Evolutionary conservation across 345 rosid species (phyloP), one percentile per base, ranked within the genome.

Genomic region (Kernera saxatilis): DNA sequence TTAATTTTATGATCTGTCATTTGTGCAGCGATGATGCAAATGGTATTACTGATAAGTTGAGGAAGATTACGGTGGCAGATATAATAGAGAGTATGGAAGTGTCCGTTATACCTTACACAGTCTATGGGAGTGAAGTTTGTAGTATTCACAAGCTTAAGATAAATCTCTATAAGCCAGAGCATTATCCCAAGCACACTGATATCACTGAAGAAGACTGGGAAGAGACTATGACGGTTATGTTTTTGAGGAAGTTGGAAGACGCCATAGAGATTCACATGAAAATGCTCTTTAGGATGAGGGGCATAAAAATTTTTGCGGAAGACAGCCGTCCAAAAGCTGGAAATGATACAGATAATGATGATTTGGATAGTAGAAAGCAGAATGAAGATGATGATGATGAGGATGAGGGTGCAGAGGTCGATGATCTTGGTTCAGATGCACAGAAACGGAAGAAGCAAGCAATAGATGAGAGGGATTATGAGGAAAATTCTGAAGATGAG

Each of bases 351-450:
- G 75, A 71, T 13, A 87, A 83, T 54, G 93, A 84, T 58, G 86
- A 83, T 67, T 65, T 85, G 49, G 87, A 50, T 18, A 59, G 48
- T 19, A 72, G 40, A 49, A 74, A 85, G 63, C 69, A 17, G 43
- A 67, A 9, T 7, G 64, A 23, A 61, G 79, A 71, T 29, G 88
- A 65, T 52, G 84, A 79, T 49, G 89, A 66, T 63, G 93, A 80
- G 14, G 88, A 21, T 6, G 78, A 75, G 52, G 83, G 76, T 66
- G 77, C 79, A 66, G 87, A 76, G 25, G 85, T 62, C 14, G 97
- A 91, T 52, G 98, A 91, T 85, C 89, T 93, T 57, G 97, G 90
- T 75, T 71, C 84, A 76, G 96, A 93, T 82, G 95, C 85, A 37
- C 78, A 84, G 75, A 93, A 85, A 71, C 78, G 35, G 29, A 91